Percentiles rank a stretch among this genome's conserved stretches.
These are phyloP conservation scores for Hypsizygus marmoreus DNA, from an alignment of 768 basidiomycete genomes.

Conservation along the genomic window DNA sequence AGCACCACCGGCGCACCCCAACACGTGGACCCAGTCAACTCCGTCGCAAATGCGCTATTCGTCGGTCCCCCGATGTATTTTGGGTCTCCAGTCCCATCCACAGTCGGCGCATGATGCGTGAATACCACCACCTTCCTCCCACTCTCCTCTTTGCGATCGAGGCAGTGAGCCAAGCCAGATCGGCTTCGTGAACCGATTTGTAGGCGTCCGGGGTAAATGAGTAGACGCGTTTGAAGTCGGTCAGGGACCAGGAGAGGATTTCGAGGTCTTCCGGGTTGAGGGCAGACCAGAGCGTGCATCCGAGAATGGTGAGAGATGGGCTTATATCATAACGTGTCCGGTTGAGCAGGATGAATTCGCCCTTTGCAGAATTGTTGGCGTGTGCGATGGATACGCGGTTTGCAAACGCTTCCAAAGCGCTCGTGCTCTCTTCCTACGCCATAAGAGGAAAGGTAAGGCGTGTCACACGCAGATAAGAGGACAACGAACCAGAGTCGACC, in stretches of 20 bases:
- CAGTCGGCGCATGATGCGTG: conserved; percentile 44
- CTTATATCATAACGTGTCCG: conserved; percentile 35
- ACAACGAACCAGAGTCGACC: neutral
- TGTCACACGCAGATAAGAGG: conserved; percentile 3
- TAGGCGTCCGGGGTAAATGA: conserved; percentile 25
- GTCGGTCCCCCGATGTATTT: conserved; percentile 24
- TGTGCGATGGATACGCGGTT: too few relatives aligned
- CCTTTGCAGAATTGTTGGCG: conserved; percentile 7
- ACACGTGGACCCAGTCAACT: conserved; percentile 24
- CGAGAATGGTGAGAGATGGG: conserved; percentile 35
- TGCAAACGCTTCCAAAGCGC: too few relatives aligned
- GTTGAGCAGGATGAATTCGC: conserved; percentile 33
- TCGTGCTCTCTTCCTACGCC: too few relatives aligned
- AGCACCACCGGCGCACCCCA: conserved; percentile 29
- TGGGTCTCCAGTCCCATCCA: conserved; percentile 33
- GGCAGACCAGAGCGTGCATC: conserved; percentile 41
- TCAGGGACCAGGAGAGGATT: conserved; percentile 27
- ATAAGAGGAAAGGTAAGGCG: too few relatives aligned
- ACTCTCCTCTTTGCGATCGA: conserved; percentile 27
- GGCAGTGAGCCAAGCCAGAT: conserved; percentile 34
- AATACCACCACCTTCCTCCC: conserved; percentile 33
- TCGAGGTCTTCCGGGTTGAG: conserved; percentile 29
- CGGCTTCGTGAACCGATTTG: conserved; percentile 26
- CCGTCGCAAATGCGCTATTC: conserved; percentile 32
- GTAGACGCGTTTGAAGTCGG: conserved; percentile 35